Base-by-base conservation (phyloP, 257 asterid species). In the Plantago elongata region DNA sequence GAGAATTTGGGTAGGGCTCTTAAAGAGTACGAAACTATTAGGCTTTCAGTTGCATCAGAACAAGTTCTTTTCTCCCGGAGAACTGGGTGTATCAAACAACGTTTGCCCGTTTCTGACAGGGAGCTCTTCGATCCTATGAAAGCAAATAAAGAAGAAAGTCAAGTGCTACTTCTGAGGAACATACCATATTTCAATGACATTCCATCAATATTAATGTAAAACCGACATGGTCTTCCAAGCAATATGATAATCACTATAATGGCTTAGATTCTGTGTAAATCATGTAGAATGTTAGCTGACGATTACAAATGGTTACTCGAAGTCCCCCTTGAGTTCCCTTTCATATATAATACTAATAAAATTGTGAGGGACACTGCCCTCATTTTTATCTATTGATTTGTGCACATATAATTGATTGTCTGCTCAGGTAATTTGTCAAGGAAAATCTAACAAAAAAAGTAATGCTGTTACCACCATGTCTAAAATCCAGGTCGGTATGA, bases 1-100 rank as follows among this genome's bases (percentile, higher is more conserved):
- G 68, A 65, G 46, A 76, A 69, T 66, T 69, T 88, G 16, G 59
- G 54, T 43, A 72, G 70, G 9, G 94, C 95, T 27, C 95, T 86
- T 40, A 57, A 77, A 55, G 96, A 88, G 16, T 91, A 91, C 64
- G 80, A 86, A 50, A 75, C 82, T 40, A 75, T 69, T 68, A 87
- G 96, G 42, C 64, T 79, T 54, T 92, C 94, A 9, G 94, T 85
- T 45, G 44, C 45, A 10, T 73, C 90, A 3, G 27, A 78, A 64
- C 96, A 91, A 73, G 94, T 88, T 64, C 69, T 88, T 10, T 73
- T 76, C 74, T 82, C 98, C 3, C 77, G 94, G 51, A 56, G 73
- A 60, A 38, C 88, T 54, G 96, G 95, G 13, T 78, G 84, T 57
- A 70, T 84, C 64, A 91, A 91, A 73, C 98, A 91, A 69, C 90